Base-by-base conservation (phyloP, 2,329 filamentous ascomycete species). In the Nigrospora oryzae region DNA sequence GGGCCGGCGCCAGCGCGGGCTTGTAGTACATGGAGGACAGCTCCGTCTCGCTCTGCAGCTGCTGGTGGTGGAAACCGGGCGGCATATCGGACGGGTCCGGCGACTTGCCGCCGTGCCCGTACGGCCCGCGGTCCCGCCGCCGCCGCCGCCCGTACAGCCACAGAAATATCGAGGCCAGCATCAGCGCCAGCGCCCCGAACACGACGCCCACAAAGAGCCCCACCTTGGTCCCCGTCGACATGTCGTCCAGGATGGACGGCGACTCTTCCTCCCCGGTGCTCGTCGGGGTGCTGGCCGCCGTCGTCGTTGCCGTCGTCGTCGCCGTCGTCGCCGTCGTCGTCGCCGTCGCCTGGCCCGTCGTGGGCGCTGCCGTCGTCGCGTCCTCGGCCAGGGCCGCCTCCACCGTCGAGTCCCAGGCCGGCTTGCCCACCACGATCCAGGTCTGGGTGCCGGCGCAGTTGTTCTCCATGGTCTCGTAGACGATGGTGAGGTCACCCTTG, bases 381-480 rank as follows among this genome's bases (percentile, higher is more conserved):
- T 36, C 46, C n/a, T 50, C 17, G 14, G 47, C 52, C 34, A 40
- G 56, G 13, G 53, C 50, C 14, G 55, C 54, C 5, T 49, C 43
- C 34, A 57, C 66, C 11, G 59, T 58, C 1, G 56, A 54, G 45
- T 73, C 44, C 48, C 73, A 77, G 16, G 68, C 61, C 19, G 59
- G 51, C 52, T 70, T 58, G 14, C 59, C 59, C 0, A 79, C 53
- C 23, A 53, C 55, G 16, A 78, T 54, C 1, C 67, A 67, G 8
- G 71, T 73, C 3, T 62, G 55, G 0, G 70, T 73, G 19, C 63
- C 56, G 3, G 56, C 51, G 53, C 75, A 79, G 11, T 71, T 69
- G 13, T 52, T 52, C 3, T 53, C 48, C 62, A 78, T 65, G 4
- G 59, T 69, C 7, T 58, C 53, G 51, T 73, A 78, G 14, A 73